Conservation (phyloP, 1,284 basidiomycete species). For the Coriolopsis trogii region DNA sequence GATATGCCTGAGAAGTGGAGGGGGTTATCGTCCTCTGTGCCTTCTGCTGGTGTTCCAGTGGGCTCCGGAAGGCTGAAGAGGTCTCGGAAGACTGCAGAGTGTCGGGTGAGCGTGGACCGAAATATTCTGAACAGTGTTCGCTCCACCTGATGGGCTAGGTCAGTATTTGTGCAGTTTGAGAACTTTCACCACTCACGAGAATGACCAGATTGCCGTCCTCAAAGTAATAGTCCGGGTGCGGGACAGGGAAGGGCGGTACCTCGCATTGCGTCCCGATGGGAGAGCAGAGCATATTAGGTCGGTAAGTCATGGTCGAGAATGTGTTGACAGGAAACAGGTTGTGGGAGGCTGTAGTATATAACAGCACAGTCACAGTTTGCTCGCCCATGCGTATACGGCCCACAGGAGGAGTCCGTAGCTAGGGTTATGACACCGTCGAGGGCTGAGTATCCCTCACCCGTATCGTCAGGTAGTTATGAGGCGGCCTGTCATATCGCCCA, state of each 20-base stretch:
- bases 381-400: no score
- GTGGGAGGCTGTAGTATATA: background rate
- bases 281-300: background rate
- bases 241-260: conserved; percentile 4
- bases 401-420: no score
- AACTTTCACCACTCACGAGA: conserved; percentile 21
- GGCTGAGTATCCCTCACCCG: no score
- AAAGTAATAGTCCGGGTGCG: conserved; percentile 31
- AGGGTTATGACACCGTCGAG: no score
- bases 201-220: conserved; percentile 36
- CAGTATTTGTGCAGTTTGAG: background rate
- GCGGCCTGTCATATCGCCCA: no score
- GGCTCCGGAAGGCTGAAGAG: conserved; percentile 28
- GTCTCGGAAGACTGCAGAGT: conserved; percentile 32
- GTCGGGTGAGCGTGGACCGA: conserved; percentile 30
- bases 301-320: conserved; percentile 3
- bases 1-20: conserved; percentile 31
- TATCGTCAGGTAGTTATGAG: no score
- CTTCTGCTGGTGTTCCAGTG: conserved; percentile 17
- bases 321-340: background rate
- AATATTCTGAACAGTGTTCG: conserved; percentile 34
- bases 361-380: background rate
- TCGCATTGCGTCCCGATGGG: background rate
- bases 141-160: conserved; percentile 31
- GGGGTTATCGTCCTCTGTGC: conserved; percentile 27